Base-by-base conservation (phyloP, 1,284 basidiomycete species). In the Leccinum subrobustum region DNA sequence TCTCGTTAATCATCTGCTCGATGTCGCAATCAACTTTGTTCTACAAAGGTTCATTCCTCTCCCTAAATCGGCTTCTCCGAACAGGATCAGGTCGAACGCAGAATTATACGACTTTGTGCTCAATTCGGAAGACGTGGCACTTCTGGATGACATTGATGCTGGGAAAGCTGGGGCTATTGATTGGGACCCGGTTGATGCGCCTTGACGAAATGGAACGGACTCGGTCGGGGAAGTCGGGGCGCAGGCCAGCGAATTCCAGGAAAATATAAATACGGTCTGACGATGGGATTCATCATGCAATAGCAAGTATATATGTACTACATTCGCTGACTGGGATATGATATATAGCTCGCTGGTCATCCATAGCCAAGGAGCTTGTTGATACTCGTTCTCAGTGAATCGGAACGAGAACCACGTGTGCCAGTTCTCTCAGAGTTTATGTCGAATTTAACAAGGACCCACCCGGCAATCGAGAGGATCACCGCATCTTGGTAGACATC, bases 21-120 rank as follows among this genome's bases (percentile, higher is more conserved):
- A 31, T 35, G 12, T 35, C 33, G 33, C 93, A 42, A 2, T 11
- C 39, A 18, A 11, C 8, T 42, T 18, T 42, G n/a, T 18, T 9
- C n/a, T 31, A 11, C 20, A 20, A 18, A 71, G 88, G 20, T 88
- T 81, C 70, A 79, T 89, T 0, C 89, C 89, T 0, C 79, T 94
- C 23, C 91, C 91, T 4, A 94, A 93, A 75, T 90, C 88, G 37
- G 83, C 82, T n/a, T 88, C 81, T 0, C 80, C 87, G 0, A 71
- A 75, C 7, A 81, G 91, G 44, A 93, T 94, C 65, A 74, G 77
- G 44, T 85, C 85, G 18, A 95, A 95, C 64, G 74, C 84, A 1
- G 71, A 87, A 23, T 72, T 93, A 1, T 92, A 84, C 62, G 85
- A 88, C 69, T 95, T 95, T 67, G 81, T 82, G 58, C 78, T 95